Conservation (phyloP, 495 filamentous ascomycete species). For the Terfezia boudieri region DNA sequence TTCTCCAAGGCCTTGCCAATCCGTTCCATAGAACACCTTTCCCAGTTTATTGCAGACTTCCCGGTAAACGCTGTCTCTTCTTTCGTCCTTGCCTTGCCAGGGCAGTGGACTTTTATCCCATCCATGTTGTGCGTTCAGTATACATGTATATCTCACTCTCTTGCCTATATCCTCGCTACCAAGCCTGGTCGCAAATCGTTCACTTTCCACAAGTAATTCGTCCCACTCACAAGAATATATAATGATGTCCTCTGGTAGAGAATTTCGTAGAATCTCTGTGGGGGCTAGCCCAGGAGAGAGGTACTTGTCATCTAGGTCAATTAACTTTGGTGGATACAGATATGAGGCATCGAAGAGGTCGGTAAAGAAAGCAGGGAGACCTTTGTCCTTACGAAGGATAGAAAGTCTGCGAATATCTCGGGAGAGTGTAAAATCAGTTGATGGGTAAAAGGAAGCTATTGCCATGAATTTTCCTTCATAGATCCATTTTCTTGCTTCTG, state of each 20-base stretch:
- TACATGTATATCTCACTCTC: constrained; percentile 37
- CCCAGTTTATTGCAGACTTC: constrained; percentile 8
- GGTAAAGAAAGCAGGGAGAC: constrained; percentile 50
- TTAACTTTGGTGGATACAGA: constrained; percentile 34
- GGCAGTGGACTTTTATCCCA: constrained; percentile 82
- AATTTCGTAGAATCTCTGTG: constrained; percentile 26
- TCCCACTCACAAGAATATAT: constrained; percentile 79
- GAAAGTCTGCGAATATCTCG: constrained; percentile 49
- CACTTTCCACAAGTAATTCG: constrained; percentile 62
- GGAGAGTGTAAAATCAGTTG: constrained; percentile 57
- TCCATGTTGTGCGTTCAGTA: constrained; percentile 51
- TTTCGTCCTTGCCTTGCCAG: constrained; percentile 17
- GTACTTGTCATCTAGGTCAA: constrained; percentile 34
- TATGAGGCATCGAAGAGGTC: constrained; percentile 75
- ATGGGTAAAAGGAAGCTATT: constrained; percentile 63
- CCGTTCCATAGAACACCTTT: neutral
- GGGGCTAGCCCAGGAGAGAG: constrained; percentile 41
- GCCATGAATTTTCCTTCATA: constrained; percentile 21
- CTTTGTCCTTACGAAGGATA: constrained; percentile 40
- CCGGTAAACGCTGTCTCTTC: constrained; percentile 5
- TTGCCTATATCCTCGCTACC: constrained; percentile 33
- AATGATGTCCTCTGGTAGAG: constrained; percentile 38
- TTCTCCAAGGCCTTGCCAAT: no score
- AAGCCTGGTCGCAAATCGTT: constrained; percentile 42
- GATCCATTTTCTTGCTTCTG: neutral